Evolutionary conservation across 129 eudicot species (phyloP).

Genomic region (Glebionis coronaria): DNA sequence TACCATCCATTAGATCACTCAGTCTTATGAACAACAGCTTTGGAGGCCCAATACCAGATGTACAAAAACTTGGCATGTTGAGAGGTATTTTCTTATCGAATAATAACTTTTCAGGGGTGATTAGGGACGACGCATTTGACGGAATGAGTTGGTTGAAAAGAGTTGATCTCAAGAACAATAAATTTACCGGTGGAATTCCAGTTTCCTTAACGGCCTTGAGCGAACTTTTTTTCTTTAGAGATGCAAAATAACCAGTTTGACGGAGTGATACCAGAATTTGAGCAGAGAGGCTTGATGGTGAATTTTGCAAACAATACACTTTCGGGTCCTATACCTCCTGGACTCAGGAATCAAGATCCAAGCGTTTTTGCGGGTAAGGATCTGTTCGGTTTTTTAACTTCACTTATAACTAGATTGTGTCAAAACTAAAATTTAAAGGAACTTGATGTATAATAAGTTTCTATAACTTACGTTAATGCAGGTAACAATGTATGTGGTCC

Average conservation of each 20-base stretch:
- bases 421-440: too few relatives aligned
- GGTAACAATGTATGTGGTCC: conserved; percentile 46
- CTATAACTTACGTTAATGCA: conserved; percentile 18
- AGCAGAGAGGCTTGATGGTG: conserved; percentile 26
- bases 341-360: conserved; percentile 31
- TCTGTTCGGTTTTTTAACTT: not conserved
- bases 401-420: too few relatives aligned
- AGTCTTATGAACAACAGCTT: conserved; percentile 46
- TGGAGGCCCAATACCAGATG: conserved; percentile 44
- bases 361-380: conserved; percentile 36
- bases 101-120: conserved; percentile 48
- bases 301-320: conserved; percentile 46
- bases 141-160: conserved; percentile 49
- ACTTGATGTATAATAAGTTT: too few relatives aligned
- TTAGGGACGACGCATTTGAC: too few relatives aligned
- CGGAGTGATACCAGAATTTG: conserved; percentile 44
- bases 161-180: conserved; percentile 36
- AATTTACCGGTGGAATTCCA: conserved; percentile 42
- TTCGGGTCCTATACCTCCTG: conserved; percentile 43
- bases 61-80: conserved; percentile 31
- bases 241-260: conserved; percentile 45
- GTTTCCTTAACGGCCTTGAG: conserved; percentile 34
- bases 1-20: conserved; percentile 28
- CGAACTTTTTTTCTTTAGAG: conserved; percentile 39
- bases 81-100: conserved; percentile 42